A percentile compares a stretch with the other conserved stretches of the same genome.
These are phyloP conservation scores for Echinochloa phyllopogon DNA, from an alignment of 176 grass and related monocot genomes.

Conservation along the genomic window DNA sequence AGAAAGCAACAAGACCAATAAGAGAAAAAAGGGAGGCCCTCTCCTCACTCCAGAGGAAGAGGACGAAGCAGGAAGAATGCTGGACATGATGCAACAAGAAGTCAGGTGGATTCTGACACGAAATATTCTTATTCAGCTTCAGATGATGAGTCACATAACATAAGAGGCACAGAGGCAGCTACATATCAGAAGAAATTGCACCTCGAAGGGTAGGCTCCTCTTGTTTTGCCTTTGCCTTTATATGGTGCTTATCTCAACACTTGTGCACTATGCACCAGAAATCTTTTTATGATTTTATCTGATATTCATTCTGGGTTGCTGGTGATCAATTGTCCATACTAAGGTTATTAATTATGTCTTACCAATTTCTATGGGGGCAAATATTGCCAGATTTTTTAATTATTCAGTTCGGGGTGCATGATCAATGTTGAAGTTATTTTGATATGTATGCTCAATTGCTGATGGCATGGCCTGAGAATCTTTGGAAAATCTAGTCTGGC, in stretches of 20 bases:
- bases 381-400: not conserved
- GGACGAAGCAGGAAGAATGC: conserved; percentile 45
- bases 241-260: conserved; percentile 9
- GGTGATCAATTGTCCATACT: not conserved
- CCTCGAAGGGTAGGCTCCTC: conserved; percentile 65
- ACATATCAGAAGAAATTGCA: conserved; percentile 32
- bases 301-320: not conserved
- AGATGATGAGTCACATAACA: conserved; percentile 47
- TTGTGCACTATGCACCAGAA: conserved; percentile 1
- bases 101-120: conserved; percentile 38
- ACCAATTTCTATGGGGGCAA: not conserved
- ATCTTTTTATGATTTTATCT: not conserved
- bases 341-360: no score
- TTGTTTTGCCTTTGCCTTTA: conserved; percentile 11
- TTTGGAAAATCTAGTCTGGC: not conserved
- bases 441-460: not conserved
- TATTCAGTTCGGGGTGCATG: not conserved
- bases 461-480: not conserved
- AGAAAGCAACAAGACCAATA: conserved; percentile 39
- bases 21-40: conserved; percentile 30
- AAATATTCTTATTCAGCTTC: conserved; percentile 34
- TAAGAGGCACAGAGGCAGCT: conserved; percentile 30
- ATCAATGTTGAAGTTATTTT: not conserved
- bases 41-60: conserved; percentile 44
- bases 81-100: conserved; percentile 13